Base-by-base conservation (phyloP, 106 monocot genomes). In the Apostasia ramifera region DNA sequence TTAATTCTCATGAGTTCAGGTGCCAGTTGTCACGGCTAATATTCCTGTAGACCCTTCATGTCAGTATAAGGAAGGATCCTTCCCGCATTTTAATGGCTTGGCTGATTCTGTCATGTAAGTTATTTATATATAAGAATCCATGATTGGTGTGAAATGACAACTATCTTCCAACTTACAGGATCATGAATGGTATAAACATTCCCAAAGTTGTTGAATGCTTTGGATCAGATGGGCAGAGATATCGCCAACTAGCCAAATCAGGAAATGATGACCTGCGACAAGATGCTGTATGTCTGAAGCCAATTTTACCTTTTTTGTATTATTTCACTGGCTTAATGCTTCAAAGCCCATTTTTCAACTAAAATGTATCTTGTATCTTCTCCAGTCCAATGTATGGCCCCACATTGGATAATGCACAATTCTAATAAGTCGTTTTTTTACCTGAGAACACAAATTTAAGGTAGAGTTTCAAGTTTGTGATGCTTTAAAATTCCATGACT, bases 181-280 rank as follows among this genome's bases (percentile, higher is more conserved):
- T 98, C 63, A 98, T 98, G 97, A 98, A 92, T 81, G 97, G 97
- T 39, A 92, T 98, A 71, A 98, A 98, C 80, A 83, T 84, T 61
- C 97, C 97, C 43, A 98, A 98, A 78, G 86, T 92, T 40, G 74
- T 92, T 11, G 97, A 98, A 55, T 98, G 97, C 65, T 64, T 85
- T 50, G 97, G 97, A n/a, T 98, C 97, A 57, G 92, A 98, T 83
- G 97, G 97, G 70, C 67, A 78, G 57, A 98, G 70, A 78, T 98
- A 98, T 70, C 92, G 92, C 47, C 97, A 98, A 70, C 92, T 98
- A 57, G 97, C 97, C 54, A 98, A 98, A 83, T 98, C 97, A 80
- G 97, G 97, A 70, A 98, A 98, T 80, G 97, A 98, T 75, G 97
- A 98, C 72, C 74, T 98, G 3, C 84, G 97, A 44, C 92, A 98